Percentiles rank a stretch among this genome's conserved stretches.
phyloP scores from a whole-genome alignment of 257 asterid species.

The Plantago elongata region DNA sequence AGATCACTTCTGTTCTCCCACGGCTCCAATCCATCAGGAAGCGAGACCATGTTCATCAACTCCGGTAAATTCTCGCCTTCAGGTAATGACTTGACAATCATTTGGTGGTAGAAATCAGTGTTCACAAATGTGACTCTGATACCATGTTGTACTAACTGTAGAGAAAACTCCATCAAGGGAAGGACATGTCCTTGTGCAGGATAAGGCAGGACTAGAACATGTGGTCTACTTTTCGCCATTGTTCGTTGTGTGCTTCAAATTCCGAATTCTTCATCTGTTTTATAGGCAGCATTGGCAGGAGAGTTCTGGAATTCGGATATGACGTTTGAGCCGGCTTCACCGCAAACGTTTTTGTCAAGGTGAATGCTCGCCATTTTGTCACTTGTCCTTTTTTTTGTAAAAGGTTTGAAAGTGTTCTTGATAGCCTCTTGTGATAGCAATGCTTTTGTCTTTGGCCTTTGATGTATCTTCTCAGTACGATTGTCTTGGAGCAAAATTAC shows the following conservation, averaged over 20 bases:
- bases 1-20: slow-evolving; percentile 35
- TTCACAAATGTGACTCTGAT: slow-evolving; percentile 45
- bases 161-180: slow-evolving; percentile 41
- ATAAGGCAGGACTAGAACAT: slow-evolving; percentile 42
- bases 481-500: too few relatives aligned
- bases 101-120: slow-evolving; percentile 36
- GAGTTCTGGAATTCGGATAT: too few relatives aligned
- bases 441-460: too few relatives aligned
- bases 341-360: too few relatives aligned
- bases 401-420: too few relatives aligned
- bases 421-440: too few relatives aligned
- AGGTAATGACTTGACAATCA: slow-evolving; percentile 24
- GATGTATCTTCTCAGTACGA: too few relatives aligned
- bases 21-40: slow-evolving; percentile 42
- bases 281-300: slow-evolving; percentile 2
- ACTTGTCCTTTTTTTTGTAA: too few relatives aligned
- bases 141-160: slow-evolving; percentile 30
- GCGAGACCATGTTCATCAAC: slow-evolving; percentile 24
- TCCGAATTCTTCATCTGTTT: not conserved
- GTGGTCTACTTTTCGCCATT: slow-evolving; percentile 30
- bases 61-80: slow-evolving; percentile 7
- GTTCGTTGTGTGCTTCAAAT: slow-evolving; percentile 1
- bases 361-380: too few relatives aligned
- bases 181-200: slow-evolving; percentile 69
- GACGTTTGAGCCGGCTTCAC: too few relatives aligned